Evolutionary conservation across 805 yeast species (phyloP).

Genomic region (Ogataea trehalophila): DNA sequence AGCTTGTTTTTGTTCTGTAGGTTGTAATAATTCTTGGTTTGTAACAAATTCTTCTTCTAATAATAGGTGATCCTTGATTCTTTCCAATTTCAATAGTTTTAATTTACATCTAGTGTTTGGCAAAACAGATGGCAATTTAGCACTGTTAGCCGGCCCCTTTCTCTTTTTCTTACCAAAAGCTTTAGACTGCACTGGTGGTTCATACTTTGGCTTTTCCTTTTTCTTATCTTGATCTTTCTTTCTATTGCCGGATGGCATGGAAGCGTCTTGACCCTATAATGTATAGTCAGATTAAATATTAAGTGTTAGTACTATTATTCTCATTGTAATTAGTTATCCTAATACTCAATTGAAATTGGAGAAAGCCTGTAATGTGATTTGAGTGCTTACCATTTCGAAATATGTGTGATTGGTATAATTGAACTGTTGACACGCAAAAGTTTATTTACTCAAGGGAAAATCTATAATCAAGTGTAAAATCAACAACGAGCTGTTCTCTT

Average conservation of each 20-base stretch:
- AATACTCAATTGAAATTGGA: neutral
- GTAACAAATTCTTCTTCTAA: slow-evolving; percentile 95
- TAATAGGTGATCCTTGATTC: slow-evolving; percentile 92
- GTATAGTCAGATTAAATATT: neutral
- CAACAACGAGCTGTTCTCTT: too few relatives aligned
- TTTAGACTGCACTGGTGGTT: slow-evolving; percentile 90
- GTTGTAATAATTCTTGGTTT: slow-evolving; percentile 90
- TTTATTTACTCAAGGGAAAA: too few relatives aligned
- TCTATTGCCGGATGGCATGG: slow-evolving; percentile 30
- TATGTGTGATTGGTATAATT: too few relatives aligned
- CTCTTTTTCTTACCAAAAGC: slow-evolving; percentile 89
- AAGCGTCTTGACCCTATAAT: slow-evolving; percentile 31
- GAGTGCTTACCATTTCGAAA: too few relatives aligned
- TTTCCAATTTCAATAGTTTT: slow-evolving; percentile 84
- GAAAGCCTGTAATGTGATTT: too few relatives aligned
- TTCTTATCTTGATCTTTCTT: slow-evolving; percentile 39
- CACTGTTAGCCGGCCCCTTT: slow-evolving; percentile 83
- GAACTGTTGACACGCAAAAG: too few relatives aligned
- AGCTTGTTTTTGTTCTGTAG: slow-evolving; percentile 93
- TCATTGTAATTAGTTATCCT: neutral
- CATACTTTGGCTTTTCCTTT: slow-evolving; percentile 92
- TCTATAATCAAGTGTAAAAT: too few relatives aligned
- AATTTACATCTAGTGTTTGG: slow-evolving; percentile 94
- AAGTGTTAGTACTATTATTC: slow-evolving; percentile 7
- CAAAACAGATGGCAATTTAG: slow-evolving; percentile 68